These are phyloP conservation scores for Oryza meridionalis DNA, from an alignment of 176 grass and related monocot genomes.

Conservation along the genomic window DNA sequence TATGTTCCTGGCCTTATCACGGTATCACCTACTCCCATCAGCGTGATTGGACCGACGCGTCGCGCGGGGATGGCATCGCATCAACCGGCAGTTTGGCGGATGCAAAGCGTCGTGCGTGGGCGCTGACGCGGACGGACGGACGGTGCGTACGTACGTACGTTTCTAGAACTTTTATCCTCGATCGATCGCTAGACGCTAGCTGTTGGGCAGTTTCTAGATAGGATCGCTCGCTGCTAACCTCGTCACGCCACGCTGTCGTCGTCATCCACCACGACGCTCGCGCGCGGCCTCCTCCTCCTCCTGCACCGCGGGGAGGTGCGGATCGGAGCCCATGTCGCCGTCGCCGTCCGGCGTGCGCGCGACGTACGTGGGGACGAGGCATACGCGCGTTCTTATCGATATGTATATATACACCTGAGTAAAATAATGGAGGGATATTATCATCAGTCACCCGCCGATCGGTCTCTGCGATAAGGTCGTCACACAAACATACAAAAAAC, in stretches of 20 bases:
- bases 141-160: background rate
- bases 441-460: too few species aligned
- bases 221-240: background rate
- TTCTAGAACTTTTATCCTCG: constrained; percentile 1
- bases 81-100: background rate
- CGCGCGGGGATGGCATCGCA: too few species aligned
- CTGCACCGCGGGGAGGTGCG: too few species aligned
- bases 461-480: background rate
- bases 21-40: background rate
- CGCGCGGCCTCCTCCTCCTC: too few species aligned
- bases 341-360: background rate
- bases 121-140: constrained; percentile 18
- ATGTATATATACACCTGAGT: background rate
- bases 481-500: background rate
- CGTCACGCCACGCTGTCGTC: constrained; percentile 33
- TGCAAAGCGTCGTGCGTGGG: constrained; percentile 13
- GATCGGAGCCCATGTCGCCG: background rate
- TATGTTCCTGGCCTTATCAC: background rate
- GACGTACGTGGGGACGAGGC: background rate
- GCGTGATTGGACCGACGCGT: background rate
- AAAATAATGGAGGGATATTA: background rate
- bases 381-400: background rate
- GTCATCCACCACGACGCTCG: constrained; percentile 9
- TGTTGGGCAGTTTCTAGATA: background rate
- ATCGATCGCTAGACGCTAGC: too few species aligned